These are phyloP conservation scores for Corynascus novoguineensis DNA, from an alignment of 495 filamentous ascomycete species.

Conservation along the genomic window DNA sequence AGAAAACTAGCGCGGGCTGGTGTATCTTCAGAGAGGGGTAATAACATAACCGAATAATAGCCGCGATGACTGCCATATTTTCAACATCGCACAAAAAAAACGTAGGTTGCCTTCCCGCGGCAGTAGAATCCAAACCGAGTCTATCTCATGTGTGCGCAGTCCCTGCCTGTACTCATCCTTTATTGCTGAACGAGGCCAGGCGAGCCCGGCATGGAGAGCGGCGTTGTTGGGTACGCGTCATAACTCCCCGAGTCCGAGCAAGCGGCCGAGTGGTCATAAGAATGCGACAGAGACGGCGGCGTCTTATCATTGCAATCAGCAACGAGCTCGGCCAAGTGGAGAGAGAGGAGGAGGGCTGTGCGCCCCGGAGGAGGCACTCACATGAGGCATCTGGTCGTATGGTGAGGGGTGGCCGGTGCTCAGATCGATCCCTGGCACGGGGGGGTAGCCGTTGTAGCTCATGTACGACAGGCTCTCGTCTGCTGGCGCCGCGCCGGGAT, in stretches of 20 bases:
- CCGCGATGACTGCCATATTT: background rate
- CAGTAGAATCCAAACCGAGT: background rate
- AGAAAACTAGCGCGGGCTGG: background rate
- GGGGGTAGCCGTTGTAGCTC: conserved; percentile 63
- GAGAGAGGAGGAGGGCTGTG: conserved; percentile 30
- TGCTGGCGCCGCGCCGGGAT: conserved; percentile 38
- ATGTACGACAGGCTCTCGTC: conserved; percentile 67
- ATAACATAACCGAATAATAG: background rate
- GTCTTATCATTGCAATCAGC: conserved; percentile 41
- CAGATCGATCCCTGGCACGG: conserved; percentile 73
- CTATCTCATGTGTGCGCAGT: background rate
- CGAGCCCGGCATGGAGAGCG: conserved; percentile 61
- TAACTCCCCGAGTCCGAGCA: conserved; percentile 54
- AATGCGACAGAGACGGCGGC: conserved; percentile 82
- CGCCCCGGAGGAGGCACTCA: conserved; percentile 42
- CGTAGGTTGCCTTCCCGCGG: conserved; percentile 2
- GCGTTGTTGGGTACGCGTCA: conserved; percentile 58
- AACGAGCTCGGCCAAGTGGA: conserved; percentile 27
- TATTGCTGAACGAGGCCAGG: conserved; percentile 43
- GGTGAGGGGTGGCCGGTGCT: conserved; percentile 45
- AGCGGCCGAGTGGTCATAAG: conserved; percentile 66
- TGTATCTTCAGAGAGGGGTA: background rate
- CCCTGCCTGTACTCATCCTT: background rate
- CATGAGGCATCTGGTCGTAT: conserved; percentile 64
- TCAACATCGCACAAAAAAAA: background rate